phyloP scores from a whole-genome alignment of 2,329 filamentous ascomycete species.

The Fusarium sulawesiense region DNA sequence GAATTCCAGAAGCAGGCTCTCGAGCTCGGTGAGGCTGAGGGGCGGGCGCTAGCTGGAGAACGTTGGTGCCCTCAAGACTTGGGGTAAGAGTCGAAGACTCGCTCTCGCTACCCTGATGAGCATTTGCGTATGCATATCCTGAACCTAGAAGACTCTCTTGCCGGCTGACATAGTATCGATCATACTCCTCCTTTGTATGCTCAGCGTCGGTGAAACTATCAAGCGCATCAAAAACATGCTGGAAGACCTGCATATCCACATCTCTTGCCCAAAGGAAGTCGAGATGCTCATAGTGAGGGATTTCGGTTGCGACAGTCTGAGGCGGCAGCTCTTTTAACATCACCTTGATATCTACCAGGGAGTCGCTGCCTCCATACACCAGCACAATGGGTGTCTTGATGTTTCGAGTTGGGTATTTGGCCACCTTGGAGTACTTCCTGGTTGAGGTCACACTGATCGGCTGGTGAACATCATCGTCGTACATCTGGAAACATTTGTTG shows the following conservation, averaged over 20 bases:
- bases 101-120: conserved; percentile 51
- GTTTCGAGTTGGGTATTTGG: conserved; percentile 95
- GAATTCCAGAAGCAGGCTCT: conserved; percentile 36
- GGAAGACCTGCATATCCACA: conserved; percentile 85
- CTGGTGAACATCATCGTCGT: conserved; percentile 90
- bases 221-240: conserved; percentile 89
- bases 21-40: conserved; percentile 47
- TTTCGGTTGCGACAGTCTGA: conserved; percentile 86
- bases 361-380: conserved; percentile 93
- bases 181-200: conserved; percentile 70
- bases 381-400: conserved; percentile 96
- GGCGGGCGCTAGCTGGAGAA: conserved; percentile 11
- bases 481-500: conserved; percentile 97
- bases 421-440: conserved; percentile 93
- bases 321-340: conserved; percentile 90
- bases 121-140: conserved; percentile 42
- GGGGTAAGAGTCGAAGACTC: conserved; percentile 50
- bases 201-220: conserved; percentile 73
- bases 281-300: conserved; percentile 94
- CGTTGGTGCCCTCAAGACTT: conserved; percentile 35
- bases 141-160: conserved; percentile 61
- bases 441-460: conserved; percentile 76
- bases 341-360: conserved; percentile 89
- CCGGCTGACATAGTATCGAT: conserved; percentile 65
- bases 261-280: conserved; percentile 96